Evolutionary conservation across 805 yeast genomes (phyloP).

Genomic region (Tetrapisispora phaffii): DNA sequence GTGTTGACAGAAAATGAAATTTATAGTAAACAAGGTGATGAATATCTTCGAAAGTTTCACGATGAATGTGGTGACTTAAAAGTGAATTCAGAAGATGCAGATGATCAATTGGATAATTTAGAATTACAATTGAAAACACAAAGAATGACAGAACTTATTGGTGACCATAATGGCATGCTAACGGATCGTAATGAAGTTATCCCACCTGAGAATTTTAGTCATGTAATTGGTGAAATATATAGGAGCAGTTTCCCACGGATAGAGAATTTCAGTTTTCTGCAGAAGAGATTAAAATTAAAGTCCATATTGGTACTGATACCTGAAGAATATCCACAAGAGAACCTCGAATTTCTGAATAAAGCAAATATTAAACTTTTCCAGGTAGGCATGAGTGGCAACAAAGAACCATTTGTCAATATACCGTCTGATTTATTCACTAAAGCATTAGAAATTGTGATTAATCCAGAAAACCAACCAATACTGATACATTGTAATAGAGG

Average conservation of each 20-base stretch:
- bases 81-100: constrained; percentile 1
- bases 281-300: constrained; percentile 47
- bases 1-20: neutral
- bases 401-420: constrained; percentile 83
- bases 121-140: constrained; percentile 2
- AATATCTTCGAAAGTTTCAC: neutral
- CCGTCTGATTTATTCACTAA: constrained; percentile 59
- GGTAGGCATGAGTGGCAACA: constrained; percentile 90
- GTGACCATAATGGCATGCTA: neutral
- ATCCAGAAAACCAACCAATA: constrained; percentile 86
- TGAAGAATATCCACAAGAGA: constrained; percentile 80
- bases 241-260: constrained; percentile 84
- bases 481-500: constrained; percentile 94
- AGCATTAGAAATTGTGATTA: constrained; percentile 69
- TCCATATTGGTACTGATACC: constrained; percentile 79
- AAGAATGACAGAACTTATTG: neutral
- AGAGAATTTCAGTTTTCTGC: constrained; percentile 67
- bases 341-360: constrained; percentile 48
- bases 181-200: constrained; percentile 15
- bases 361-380: constrained; percentile 67
- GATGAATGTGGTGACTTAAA: neutral
- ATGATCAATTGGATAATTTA: constrained; percentile 3
- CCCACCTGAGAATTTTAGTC: constrained; percentile 88
- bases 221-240: constrained; percentile 69
- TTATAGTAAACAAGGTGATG: neutral